phyloP scores from a whole-genome alignment of 202 grass and related monocot species.

The Miscanthus sacchariflorus region DNA sequence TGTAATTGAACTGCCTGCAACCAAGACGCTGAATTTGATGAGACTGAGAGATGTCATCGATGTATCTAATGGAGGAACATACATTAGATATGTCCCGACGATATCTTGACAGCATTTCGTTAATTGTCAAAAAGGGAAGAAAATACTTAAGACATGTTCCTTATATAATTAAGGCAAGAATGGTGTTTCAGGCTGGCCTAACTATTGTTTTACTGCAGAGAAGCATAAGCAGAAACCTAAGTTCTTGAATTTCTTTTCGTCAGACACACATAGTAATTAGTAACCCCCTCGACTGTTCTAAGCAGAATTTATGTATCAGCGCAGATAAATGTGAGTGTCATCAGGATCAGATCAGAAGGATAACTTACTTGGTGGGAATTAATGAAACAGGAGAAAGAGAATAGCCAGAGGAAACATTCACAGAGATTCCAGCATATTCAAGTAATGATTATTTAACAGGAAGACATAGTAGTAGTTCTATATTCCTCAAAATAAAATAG shows the following conservation, averaged over 20 bases:
- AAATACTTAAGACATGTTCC: neutral
- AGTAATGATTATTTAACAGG: neutral
- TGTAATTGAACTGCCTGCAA: slow-evolving; percentile 66
- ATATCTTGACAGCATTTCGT: neutral
- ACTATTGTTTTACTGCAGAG: no score
- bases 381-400: slow-evolving; percentile 30
- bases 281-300: no score
- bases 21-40: neutral
- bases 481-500: no score
- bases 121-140: neutral
- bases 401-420: neutral
- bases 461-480: neutral
- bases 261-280: no score
- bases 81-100: neutral
- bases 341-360: neutral
- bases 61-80: neutral
- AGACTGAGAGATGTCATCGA: neutral
- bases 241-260: no score
- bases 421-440: neutral
- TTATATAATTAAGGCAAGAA: neutral
- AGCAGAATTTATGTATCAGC: no score
- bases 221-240: no score
- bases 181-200: neutral
- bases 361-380: neutral
- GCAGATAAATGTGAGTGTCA: neutral